Percentiles rank a stretch among this genome's conserved stretches.
These are phyloP conservation scores for Salix exigua DNA, from an alignment of 345 rosid genomes.

Conservation along the genomic window DNA sequence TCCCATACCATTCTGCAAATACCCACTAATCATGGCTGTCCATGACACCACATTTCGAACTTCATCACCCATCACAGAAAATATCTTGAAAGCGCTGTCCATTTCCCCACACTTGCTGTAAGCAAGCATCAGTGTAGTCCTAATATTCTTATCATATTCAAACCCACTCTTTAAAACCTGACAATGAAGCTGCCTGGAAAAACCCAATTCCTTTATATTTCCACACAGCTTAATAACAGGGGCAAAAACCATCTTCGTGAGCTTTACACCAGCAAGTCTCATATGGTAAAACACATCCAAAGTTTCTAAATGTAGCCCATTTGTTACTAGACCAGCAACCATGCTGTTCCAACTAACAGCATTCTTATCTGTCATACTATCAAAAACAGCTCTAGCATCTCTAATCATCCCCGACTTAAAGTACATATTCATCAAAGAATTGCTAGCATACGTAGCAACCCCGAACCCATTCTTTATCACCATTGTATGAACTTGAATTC, in stretches of 20 bases:
- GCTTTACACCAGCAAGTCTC: constrained; percentile 45
- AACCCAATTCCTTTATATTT: constrained; percentile 42
- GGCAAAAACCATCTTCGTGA: constrained; percentile 50
- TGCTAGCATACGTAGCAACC: constrained; percentile 40
- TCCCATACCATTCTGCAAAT: constrained; percentile 54
- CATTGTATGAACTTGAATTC: constrained; percentile 51
- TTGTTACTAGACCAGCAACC: constrained; percentile 55
- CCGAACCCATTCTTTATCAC: constrained; percentile 63
- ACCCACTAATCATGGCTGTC: constrained; percentile 81
- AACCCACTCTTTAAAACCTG: constrained; percentile 54
- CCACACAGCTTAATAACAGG: constrained; percentile 66
- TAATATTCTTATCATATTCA: constrained; percentile 46
- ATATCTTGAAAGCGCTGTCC: constrained; percentile 51
- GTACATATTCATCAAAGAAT: constrained; percentile 72
- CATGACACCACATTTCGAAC: constrained; percentile 58
- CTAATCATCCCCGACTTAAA: constrained; percentile 50
- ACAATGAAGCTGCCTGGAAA: constrained; percentile 69
- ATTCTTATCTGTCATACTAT: constrained; percentile 45
- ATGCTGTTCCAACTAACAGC: constrained; percentile 75
- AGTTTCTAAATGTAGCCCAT: constrained; percentile 61
- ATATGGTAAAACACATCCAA: constrained; percentile 51
- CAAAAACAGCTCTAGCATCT: constrained; percentile 60
- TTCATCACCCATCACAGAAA: constrained; percentile 38
- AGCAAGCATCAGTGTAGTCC: constrained; percentile 59
- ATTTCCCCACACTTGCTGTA: constrained; percentile 58